Percentiles rank a stretch among this genome's conserved stretches.
These are phyloP conservation scores for Golubevia pallescens DNA, from an alignment of 1,284 basidiomycete species.

Conservation along the genomic window DNA sequence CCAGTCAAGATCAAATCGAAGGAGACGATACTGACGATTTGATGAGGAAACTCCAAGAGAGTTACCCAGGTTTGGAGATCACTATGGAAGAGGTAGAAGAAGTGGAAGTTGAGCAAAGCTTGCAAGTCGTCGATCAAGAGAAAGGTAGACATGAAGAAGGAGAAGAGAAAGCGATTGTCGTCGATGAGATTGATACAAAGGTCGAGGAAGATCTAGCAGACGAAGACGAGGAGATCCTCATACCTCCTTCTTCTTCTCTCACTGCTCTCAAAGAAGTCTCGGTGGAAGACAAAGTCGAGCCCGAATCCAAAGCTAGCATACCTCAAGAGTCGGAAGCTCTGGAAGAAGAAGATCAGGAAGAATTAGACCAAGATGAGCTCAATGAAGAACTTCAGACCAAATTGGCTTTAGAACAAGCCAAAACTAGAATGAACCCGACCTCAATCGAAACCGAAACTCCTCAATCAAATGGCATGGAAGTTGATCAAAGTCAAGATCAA, in stretches of 20 bases:
- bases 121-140: slow-evolving; percentile 25
- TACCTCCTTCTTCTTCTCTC: background rate
- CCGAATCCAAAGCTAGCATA: slow-evolving; percentile 6
- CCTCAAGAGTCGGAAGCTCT: slow-evolving; percentile 5
- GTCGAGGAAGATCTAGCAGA: slow-evolving; percentile 7
- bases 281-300: background rate
- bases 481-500: too few species aligned
- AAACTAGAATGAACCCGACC: too few species aligned
- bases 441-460: too few species aligned
- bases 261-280: too few species aligned
- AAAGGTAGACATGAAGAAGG: background rate
- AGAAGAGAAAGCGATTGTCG: slow-evolving; percentile 22
- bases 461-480: too few species aligned
- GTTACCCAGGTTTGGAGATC: too few species aligned
- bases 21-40: too few species aligned
- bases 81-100: slow-evolving; percentile 4
- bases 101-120: slow-evolving; percentile 28
- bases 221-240: slow-evolving; percentile 12
- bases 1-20: too few species aligned
- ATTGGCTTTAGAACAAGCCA: slow-evolving; percentile 12
- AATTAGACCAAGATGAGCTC: slow-evolving; percentile 11
- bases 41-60: too few species aligned
- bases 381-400: slow-evolving; percentile 16
- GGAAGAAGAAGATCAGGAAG: slow-evolving; percentile 14
- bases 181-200: slow-evolving; percentile 12